Base-by-base conservation (phyloP, 805 yeast species). In the Teunomyces stri region DNA sequence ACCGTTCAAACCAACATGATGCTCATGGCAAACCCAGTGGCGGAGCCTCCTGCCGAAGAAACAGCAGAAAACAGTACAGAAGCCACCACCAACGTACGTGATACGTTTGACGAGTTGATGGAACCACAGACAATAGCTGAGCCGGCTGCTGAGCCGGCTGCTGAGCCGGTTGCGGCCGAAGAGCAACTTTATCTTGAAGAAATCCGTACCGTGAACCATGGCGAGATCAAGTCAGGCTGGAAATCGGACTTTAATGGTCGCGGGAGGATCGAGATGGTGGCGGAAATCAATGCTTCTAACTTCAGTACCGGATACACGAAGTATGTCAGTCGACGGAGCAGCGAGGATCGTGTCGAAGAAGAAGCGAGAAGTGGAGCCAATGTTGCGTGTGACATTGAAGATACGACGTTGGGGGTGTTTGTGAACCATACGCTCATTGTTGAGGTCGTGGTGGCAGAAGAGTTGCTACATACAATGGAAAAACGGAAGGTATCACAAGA, bases 391-490 rank as follows among this genome's bases (percentile, higher is more conserved):
- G 96, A 91, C 62, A 75, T 91, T 4, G 84, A 81, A 48, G 97
- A 92, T 62, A 87, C 91, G 0, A 82, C 81, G 6, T 66, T 84
- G 36, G 98, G 98, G 0, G 71, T 92, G 3, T 77, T 74, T 51
- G 92, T 90, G 2, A 72, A 77, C 41, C 99, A 94, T 62, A 75
- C 82, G 18, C 69, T 94, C 40, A 80, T 89, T 11, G 82, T 91
- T 31, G 99, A 94, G 65, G 81, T 90, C 44, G 87, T 92, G n/a
- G 89, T 94, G 35, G 97, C 97, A 2, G 99, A 94, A 66, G 99
- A 94, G 61, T 53, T 81, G 6, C 62, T 85, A 28, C 85, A 79
- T 57, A 52, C 62, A 18, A 41, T 46, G n/a, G 58, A 54, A 6
- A 45, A 45, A 12, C 54, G 51, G 5, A 45, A 48, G 21, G 38